Evolutionary conservation across 225 moss, liverwort and hornwort genomes (phyloP).

Genomic region (Bryum argenteum): DNA sequence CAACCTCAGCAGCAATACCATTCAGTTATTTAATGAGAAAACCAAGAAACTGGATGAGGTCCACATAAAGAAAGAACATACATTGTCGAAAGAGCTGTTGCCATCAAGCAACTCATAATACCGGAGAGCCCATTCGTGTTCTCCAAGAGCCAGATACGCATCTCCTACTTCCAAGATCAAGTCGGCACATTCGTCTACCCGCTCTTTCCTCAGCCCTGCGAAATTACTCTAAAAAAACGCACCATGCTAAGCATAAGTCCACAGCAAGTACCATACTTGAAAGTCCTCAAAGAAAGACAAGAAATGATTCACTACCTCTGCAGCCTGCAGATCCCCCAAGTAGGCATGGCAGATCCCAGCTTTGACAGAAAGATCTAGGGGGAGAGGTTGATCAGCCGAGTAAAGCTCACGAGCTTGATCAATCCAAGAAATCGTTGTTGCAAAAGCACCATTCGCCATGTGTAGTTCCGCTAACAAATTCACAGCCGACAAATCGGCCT

Average conservation of each 20-base stretch:
- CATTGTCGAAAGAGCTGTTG: slow-evolving; percentile 75
- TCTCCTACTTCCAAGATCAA: slow-evolving; percentile 95
- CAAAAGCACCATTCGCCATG: slow-evolving; percentile 92
- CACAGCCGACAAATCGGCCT: slow-evolving; percentile 92
- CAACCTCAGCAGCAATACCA: slow-evolving; percentile 14
- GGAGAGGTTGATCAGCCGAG: slow-evolving; percentile 80
- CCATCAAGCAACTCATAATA: slow-evolving; percentile 78
- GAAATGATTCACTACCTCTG: slow-evolving; percentile 65
- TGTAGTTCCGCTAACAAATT: slow-evolving; percentile 91
- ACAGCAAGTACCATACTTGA: slow-evolving; percentile 18
- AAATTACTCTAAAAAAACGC: slow-evolving; percentile 69
- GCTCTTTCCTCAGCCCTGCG: slow-evolving; percentile 78
- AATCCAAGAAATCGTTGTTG: slow-evolving; percentile 83
- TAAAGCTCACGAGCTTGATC: slow-evolving; percentile 76
- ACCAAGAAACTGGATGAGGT: not conserved
- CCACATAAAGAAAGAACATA: slow-evolving; percentile 38
- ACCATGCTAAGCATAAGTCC: slow-evolving; percentile 7
- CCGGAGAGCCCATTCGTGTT: slow-evolving; percentile 74
- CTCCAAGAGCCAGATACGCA: slow-evolving; percentile 86
- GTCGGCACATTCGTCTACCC: slow-evolving; percentile 77
- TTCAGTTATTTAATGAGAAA: not conserved
- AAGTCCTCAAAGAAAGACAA: not conserved
- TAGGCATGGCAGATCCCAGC: slow-evolving; percentile 99
- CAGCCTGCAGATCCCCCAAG: slow-evolving; percentile 83
- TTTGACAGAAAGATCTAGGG: slow-evolving; percentile 91